These are phyloP conservation scores for Penicillium daleae DNA, from an alignment of 495 filamentous ascomycete genomes.

Conservation along the genomic window DNA sequence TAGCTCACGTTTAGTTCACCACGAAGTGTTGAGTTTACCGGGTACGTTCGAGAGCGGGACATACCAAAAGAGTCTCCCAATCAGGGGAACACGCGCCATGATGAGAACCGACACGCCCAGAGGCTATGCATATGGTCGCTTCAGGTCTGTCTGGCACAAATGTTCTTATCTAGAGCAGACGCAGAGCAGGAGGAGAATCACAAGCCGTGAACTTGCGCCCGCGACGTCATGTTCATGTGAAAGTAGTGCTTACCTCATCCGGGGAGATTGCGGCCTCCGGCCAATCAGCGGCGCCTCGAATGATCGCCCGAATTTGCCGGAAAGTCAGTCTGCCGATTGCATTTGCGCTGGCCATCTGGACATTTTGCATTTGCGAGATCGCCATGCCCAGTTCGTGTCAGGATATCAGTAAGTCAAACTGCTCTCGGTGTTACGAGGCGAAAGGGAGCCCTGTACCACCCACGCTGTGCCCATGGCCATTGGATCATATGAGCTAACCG, in stretches of 20 bases:
- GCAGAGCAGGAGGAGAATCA: not conserved
- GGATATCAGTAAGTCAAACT: constrained; percentile 77
- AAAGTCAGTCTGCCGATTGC: constrained; percentile 1
- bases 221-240: constrained; percentile 41
- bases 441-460: constrained; percentile 11
- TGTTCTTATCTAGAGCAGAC: not conserved
- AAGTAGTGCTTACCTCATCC: constrained; percentile 48
- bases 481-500: constrained; percentile 18
- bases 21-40: not conserved
- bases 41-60: constrained; percentile 24
- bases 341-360: constrained; percentile 5
- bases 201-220: not conserved
- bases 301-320: constrained; percentile 30
- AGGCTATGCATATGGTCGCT: constrained; percentile 6
- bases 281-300: constrained; percentile 27
- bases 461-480: constrained; percentile 8
- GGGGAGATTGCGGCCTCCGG: constrained; percentile 21
- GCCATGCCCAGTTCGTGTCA: constrained; percentile 95
- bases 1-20: constrained; percentile 15
- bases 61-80: constrained; percentile 78
- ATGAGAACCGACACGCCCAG: constrained; percentile 13
- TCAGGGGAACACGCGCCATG: constrained; percentile 79
- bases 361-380: constrained; percentile 18
- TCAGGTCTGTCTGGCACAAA: not conserved
- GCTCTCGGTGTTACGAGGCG: not conserved